Evolutionary conservation across 257 asterid genomes (phyloP).

Genomic region (Echites panduratus): DNA sequence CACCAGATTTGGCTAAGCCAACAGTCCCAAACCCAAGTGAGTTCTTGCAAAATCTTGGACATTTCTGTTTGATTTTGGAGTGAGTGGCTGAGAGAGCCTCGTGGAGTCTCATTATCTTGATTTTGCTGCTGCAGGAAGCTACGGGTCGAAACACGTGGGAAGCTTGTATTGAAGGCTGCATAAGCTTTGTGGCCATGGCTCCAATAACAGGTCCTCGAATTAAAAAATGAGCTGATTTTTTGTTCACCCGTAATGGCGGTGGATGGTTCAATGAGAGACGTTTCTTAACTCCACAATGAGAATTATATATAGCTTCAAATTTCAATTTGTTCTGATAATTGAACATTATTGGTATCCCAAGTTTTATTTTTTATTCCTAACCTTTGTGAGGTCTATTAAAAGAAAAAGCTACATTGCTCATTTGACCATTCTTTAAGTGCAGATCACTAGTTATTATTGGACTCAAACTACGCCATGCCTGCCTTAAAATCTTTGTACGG

Average conservation of each 20-base stretch:
- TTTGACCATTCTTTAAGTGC: too few species aligned
- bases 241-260: neutral
- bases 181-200: conserved; percentile 46
- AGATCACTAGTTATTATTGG: too few species aligned
- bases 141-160: conserved; percentile 39
- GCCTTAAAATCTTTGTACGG: too few species aligned
- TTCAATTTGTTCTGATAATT: too few species aligned
- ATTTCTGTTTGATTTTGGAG: conserved; percentile 15
- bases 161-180: conserved; percentile 44
- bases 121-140: conserved; percentile 15
- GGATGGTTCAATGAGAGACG: too few species aligned
- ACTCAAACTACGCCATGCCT: too few species aligned
- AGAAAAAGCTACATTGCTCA: too few species aligned
- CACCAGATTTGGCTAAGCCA: conserved; percentile 34
- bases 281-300: too few species aligned
- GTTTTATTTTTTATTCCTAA: too few species aligned
- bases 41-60: conserved; percentile 25
- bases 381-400: too few species aligned
- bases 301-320: too few species aligned
- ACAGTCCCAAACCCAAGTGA: conserved; percentile 19
- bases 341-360: too few species aligned
- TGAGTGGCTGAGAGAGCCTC: conserved; percentile 29
- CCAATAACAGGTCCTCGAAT: neutral
- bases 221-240: neutral
- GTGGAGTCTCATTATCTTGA: conserved; percentile 31